Percentiles rank a stretch among this genome's conserved stretches.
Evolutionary conservation across 257 asterid species (phyloP).

Genomic region (Dorcoceras hygrometricum): DNA sequence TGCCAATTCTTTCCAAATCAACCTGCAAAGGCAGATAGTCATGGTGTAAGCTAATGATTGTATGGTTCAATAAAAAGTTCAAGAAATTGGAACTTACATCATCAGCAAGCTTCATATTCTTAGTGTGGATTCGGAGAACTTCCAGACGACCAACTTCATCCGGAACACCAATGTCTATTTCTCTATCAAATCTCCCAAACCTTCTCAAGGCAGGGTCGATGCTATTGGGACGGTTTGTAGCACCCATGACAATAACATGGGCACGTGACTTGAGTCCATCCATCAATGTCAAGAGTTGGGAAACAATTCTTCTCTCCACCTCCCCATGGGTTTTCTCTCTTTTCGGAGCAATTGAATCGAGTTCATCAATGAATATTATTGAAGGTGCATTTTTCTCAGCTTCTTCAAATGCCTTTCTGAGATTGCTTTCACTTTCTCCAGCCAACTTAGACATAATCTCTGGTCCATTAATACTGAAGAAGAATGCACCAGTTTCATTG

Average conservation of each 20-base stretch:
- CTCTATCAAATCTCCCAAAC: conserved; percentile 93
- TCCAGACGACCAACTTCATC: conserved; percentile 98
- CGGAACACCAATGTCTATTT: conserved; percentile 89
- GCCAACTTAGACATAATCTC: conserved; percentile 92
- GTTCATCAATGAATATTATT: conserved; percentile 80
- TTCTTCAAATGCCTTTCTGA: conserved; percentile 92
- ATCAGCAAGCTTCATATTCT: conserved; percentile 93
- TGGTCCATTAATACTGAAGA: conserved; percentile 85
- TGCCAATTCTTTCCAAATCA: conserved; percentile 76
- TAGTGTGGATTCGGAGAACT: conserved; percentile 85
- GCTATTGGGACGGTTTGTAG: conserved; percentile 90
- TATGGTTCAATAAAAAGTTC: conserved; percentile 1
- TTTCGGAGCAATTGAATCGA: conserved; percentile 95
- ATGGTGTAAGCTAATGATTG: not conserved
- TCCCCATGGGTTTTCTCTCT: conserved; percentile 89
- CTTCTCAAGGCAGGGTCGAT: conserved; percentile 90
- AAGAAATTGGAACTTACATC: conserved; percentile 42
- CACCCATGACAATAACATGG: conserved; percentile 92
- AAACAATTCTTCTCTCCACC: conserved; percentile 93
- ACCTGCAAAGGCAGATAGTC: conserved; percentile 47
- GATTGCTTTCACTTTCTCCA: conserved; percentile 92
- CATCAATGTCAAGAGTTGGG: conserved; percentile 91
- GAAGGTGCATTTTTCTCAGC: conserved; percentile 98
- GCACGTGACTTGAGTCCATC: conserved; percentile 90
- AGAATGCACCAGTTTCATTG: conserved; percentile 91